Conservation (phyloP, 768 basidiomycete species). For the Kockovaella imperatae region DNA sequence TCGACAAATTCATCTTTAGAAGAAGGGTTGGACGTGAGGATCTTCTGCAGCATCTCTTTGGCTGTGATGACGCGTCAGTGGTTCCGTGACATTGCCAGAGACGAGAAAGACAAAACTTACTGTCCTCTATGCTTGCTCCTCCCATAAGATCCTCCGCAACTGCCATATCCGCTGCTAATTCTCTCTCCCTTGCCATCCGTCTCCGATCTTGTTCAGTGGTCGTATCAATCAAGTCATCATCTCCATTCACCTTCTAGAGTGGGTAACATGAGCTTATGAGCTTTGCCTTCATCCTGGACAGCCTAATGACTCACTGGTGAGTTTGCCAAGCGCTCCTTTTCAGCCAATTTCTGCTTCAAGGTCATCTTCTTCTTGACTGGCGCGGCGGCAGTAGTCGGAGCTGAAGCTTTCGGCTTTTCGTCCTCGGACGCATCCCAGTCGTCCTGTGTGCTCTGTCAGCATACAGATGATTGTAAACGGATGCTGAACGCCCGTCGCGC, state of each 20-base stretch:
- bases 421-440: constrained; percentile 91
- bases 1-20: constrained; percentile 80
- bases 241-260: background rate
- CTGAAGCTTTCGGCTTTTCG: constrained; percentile 48
- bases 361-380: constrained; percentile 88
- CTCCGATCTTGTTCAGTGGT: constrained; percentile 53
- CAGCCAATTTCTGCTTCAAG: constrained; percentile 81
- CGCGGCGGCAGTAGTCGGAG: constrained; percentile 46
- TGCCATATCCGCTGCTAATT: constrained; percentile 77
- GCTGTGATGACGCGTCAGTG: no score
- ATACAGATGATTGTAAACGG: background rate
- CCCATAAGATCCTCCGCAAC: constrained; percentile 79
- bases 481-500: no score
- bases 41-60: constrained; percentile 35
- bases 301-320: constrained; percentile 41
- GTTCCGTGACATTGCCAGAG: background rate
- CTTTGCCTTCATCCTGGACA: no score
- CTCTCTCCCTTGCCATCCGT: constrained; percentile 65
- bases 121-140: constrained; percentile 50
- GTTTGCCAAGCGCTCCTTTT: constrained; percentile 74
- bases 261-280: no score
- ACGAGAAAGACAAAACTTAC: constrained; percentile 10
- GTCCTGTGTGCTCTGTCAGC: constrained; percentile 54
- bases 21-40: constrained; percentile 71
- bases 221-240: constrained; percentile 37